Conservation (phyloP, 1,284 basidiomycete species). For the Pseudozyma sp. region DNA sequence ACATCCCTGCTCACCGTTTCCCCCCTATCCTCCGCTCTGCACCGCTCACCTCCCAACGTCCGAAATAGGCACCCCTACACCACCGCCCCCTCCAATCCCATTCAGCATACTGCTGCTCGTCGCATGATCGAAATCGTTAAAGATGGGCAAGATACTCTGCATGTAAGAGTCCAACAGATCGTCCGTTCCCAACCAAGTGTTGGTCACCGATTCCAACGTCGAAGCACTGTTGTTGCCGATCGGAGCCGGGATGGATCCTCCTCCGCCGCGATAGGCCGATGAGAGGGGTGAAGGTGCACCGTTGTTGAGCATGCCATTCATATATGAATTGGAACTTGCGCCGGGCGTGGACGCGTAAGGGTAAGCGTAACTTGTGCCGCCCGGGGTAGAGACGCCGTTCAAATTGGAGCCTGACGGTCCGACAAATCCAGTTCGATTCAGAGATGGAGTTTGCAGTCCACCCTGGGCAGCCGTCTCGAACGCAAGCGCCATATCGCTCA, state of each 20-base stretch:
- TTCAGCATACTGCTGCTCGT: conserved; percentile 40
- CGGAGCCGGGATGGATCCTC: background rate
- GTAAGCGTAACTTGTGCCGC: conserved; percentile 7
- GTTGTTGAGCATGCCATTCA: conserved; percentile 17
- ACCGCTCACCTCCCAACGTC: conserved; percentile 24
- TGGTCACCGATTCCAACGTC: conserved; percentile 28
- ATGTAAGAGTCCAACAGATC: conserved; percentile 48
- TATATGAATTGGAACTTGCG: background rate
- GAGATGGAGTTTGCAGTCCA: conserved; percentile 30
- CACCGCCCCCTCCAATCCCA: conserved; percentile 33
- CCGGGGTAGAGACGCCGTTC: conserved; percentile 7
- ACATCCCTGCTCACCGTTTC: too few relatives aligned
- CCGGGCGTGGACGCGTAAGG: conserved; percentile 11
- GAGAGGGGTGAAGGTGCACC: conserved; percentile 22
- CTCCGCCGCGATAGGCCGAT: conserved; percentile 13
- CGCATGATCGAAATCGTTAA: conserved; percentile 49
- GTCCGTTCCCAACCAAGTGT: conserved; percentile 45
- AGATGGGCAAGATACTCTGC: conserved; percentile 51
- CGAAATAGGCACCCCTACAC: conserved; percentile 44
- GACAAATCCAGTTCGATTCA: conserved; percentile 18
- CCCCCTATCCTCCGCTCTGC: too few relatives aligned
- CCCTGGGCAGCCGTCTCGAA: conserved; percentile 39
- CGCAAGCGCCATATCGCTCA: conserved; percentile 50
- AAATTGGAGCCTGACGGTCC: conserved; percentile 4
- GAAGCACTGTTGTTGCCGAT: conserved; percentile 12